Base-by-base conservation (phyloP, 2,329 filamentous ascomycete genomes). In the Xylariales sp. region DNA sequence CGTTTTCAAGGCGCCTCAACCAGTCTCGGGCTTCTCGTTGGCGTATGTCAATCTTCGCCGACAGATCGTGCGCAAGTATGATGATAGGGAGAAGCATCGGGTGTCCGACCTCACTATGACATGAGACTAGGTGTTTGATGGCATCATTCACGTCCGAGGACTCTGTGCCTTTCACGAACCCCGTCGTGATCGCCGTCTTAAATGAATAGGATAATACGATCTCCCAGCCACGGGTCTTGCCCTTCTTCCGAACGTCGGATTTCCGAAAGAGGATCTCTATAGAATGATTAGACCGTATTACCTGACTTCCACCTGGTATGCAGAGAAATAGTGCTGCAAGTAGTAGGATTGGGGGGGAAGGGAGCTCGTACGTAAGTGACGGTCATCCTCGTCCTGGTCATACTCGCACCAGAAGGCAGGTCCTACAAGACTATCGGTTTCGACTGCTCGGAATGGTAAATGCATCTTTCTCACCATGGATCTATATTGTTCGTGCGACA, bases 231-330 rank as follows among this genome's bases (percentile, higher is more conserved):
- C 88, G 85, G 16, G 88, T 90, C 74, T 82, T 83, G 69, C 87
- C 87, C 79, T 87, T 89, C 75, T 90, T 90, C 58, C 86, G 85
- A 41, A 90, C 88, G 73, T 90, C 88, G n/a, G 86, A 89, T 77
- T 90, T 90, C 71, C 88, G 85, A 74, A 87, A 88, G 67, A 90
- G 83, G 71, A 90, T 86, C 73, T 90, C 85, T 87, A 65, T 2
- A 6, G 8, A 46, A 58, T 30, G 3, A 54, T 74, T 62, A 74
- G 72, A 64, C 8, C 14, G 5, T 30, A 16, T 41, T 8, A 18
- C 16, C 12, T 48, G 16, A 50, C 16, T 23, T n/a, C 30, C 41
- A 12, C 14, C 10, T 16, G 23, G 34, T 48, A 8, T 12, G 18
- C 43, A 10, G 18, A 23, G 23, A 23, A 45, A 36, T 10, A 9